Percentiles rank a stretch among this genome's conserved stretches.
Conservation (phyloP, 768 basidiomycete species). For the Neoboletus magnificus region DNA sequence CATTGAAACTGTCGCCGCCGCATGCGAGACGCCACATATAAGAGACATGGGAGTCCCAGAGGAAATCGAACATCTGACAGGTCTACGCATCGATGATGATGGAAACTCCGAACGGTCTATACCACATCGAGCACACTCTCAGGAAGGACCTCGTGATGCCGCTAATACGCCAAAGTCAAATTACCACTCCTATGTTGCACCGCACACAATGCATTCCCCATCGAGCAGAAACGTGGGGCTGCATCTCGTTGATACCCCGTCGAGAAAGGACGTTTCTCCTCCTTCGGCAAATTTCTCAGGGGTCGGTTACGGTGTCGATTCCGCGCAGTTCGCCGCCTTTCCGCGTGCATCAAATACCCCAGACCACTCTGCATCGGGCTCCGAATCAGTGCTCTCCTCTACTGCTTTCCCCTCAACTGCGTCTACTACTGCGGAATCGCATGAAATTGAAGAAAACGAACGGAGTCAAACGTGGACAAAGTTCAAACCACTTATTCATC, state of each 20-base stretch:
- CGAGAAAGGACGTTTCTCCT: neutral
- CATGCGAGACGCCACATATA: neutral
- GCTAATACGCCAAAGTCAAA: slow-evolving; percentile 2
- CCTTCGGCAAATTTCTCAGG: neutral
- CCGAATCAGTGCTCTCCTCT: slow-evolving; percentile 1
- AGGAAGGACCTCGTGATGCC: neutral
- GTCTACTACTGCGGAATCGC: neutral
- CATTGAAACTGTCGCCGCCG: neutral
- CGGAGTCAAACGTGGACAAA: slow-evolving; percentile 14
- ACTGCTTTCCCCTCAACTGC: slow-evolving; percentile 4
- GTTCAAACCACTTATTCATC: slow-evolving; percentile 32
- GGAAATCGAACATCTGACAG: neutral
- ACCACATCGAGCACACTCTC: neutral
- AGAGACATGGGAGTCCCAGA: neutral
- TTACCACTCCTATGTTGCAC: neutral
- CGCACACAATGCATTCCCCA: slow-evolving; percentile 4
- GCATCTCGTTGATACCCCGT: slow-evolving; percentile 1
- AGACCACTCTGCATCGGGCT: neutral
- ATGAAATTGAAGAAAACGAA: slow-evolving; percentile 5
- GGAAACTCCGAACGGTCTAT: neutral
- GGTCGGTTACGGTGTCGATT: neutral
- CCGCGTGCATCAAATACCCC: slow-evolving; percentile 4
- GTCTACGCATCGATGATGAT: neutral
- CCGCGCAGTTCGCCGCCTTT: neutral
- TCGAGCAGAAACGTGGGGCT: slow-evolving; percentile 8